Base-by-base conservation (phyloP, 306 rosid genomes). In the Sicyos edulis region DNA sequence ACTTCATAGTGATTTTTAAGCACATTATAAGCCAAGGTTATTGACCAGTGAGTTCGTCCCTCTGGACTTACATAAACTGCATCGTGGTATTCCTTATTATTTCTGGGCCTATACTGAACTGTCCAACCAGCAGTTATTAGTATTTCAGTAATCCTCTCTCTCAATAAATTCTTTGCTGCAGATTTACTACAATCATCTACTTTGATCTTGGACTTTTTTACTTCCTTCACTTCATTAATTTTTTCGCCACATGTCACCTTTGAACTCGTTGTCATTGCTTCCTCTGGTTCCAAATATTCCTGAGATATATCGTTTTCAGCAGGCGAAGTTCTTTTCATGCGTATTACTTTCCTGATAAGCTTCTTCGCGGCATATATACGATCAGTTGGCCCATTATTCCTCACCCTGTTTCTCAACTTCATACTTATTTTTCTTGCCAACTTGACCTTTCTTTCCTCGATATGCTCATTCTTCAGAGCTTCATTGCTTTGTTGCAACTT, bases 21-120 rank as follows among this genome's bases (percentile, higher is more conserved):
- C 81, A 77, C 83, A 3, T 76, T 85, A 80, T 93, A 93, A 26
- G 99, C 99, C 87, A 83, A 79, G 78, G 99, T 93, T 70, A 88
- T 84, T 45, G 99, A 89, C 99, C 97, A 93, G 81, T 93, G 99
- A 76, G 97, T 93, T 61, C 53, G 80, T 60, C 91, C 87, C 20
- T 80, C 89, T 50, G 83, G 88, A 81, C 87, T 80, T 76, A 93
- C 91, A 80, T 91, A 93, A 72, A 93, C 99, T 8, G 97, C 87
- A 80, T 93, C 99, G 3, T 22, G 10, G 80, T 93, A 93, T 8
- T 37, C 65, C 82, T 26, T 83, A 58, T 82, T 83, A 73, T 42
- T 55, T 79, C 99, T 87, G 34, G 88, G 92, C 83, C 99, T 89
- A 72, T 66, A 82, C 49, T 93, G 85, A 69, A 93, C 86, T 7